Percentiles rank a stretch among this genome's conserved stretches.
phyloP scores from a whole-genome alignment of 805 yeast genomes.

The Metschnikowia continentalis region DNA sequence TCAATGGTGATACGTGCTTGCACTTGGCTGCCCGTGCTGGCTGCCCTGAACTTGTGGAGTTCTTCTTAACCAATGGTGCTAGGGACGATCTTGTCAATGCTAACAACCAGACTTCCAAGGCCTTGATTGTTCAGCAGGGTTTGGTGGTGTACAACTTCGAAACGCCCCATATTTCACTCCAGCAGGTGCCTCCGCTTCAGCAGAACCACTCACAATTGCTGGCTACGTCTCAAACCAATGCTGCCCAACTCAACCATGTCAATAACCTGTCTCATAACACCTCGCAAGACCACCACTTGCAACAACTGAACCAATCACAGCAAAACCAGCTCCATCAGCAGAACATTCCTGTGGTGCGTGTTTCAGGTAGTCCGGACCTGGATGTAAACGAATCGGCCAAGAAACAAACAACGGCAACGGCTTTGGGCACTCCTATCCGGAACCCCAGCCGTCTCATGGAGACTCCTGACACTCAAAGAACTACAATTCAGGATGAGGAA shows the following conservation, averaged over 20 bases:
- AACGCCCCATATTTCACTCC: background rate
- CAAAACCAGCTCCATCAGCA: background rate
- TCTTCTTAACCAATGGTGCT: slow-evolving; percentile 83
- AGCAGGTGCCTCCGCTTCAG: background rate
- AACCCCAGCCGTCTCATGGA: slow-evolving; percentile 19
- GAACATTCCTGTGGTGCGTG: slow-evolving; percentile 1
- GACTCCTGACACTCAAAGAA: slow-evolving; percentile 45
- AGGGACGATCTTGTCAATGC: slow-evolving; percentile 46
- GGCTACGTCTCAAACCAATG: background rate
- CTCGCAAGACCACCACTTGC: background rate
- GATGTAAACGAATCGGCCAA: background rate
- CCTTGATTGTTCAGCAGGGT: slow-evolving; percentile 39
- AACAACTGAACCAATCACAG: background rate
- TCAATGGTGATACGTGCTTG: slow-evolving; percentile 78
- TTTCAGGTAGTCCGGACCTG: background rate
- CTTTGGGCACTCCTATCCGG: slow-evolving; percentile 17
- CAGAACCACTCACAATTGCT: background rate
- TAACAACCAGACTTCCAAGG: slow-evolving; percentile 41
- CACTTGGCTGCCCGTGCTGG: slow-evolving; percentile 75
- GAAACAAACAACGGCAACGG: slow-evolving; percentile 1
- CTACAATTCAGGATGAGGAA: slow-evolving; percentile 40
- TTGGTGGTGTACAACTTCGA: slow-evolving; percentile 21
- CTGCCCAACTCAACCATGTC: background rate
- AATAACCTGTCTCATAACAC: background rate
- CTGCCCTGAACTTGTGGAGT: slow-evolving; percentile 66